A percentile compares a stretch with the other conserved stretches of the same genome.
phyloP scores from a whole-genome alignment of 2,329 filamentous ascomycete genomes.

The Colletotrichum endophyticum region DNA sequence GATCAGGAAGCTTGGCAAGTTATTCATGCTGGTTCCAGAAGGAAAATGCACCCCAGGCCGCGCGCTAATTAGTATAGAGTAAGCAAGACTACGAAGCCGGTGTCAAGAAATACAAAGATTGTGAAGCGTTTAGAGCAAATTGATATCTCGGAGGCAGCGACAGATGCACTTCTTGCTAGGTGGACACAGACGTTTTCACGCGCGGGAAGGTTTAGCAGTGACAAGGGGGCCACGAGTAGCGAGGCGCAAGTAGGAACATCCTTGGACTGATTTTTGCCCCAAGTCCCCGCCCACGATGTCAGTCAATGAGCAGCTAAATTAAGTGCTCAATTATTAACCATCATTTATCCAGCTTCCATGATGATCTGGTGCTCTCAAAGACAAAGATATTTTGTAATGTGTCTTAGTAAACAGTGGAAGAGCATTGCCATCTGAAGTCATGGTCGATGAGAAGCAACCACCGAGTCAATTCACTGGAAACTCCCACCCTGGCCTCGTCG shows the following conservation, averaged over 20 bases:
- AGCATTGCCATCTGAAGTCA: not conserved
- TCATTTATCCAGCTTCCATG: not conserved
- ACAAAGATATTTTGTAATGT: not conserved
- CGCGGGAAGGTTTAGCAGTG: not conserved
- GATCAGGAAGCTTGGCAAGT: not conserved
- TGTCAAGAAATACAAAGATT: not conserved
- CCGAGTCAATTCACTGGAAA: not conserved
- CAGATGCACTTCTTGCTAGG: not conserved
- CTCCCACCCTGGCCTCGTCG: not conserved
- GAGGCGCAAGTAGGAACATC: not conserved
- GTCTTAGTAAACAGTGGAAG: not conserved
- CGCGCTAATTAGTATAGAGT: not conserved
- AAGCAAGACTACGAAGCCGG: not conserved
- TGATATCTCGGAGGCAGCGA: not conserved
- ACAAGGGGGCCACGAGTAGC: not conserved
- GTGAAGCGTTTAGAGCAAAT: not conserved
- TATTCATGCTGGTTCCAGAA: not conserved
- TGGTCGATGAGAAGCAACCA: not conserved
- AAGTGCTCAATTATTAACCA: not conserved
- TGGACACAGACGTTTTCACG: not conserved
- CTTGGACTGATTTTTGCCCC: not conserved
- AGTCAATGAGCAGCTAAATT: not conserved
- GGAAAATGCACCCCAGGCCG: not conserved
- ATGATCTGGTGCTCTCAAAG: not conserved
- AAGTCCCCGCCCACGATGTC: not conserved